These are phyloP conservation scores for Trichoderma polysporum DNA, from an alignment of 2,329 filamentous ascomycete species.

Conservation along the genomic window DNA sequence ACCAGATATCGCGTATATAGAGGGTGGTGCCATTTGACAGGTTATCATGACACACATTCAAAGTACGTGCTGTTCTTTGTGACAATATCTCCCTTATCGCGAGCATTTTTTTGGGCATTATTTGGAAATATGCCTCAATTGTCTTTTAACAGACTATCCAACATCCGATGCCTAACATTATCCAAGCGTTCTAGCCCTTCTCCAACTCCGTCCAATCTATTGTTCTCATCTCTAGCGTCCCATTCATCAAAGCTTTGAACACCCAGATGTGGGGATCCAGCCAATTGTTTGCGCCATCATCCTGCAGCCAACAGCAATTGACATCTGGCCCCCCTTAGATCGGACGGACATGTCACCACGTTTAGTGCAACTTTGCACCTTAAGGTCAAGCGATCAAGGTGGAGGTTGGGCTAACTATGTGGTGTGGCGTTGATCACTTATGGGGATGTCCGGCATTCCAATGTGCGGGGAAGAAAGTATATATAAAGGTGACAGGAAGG, in stretches of 20 bases:
- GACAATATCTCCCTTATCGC: no score
- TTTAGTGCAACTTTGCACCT: neutral
- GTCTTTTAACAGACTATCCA: neutral
- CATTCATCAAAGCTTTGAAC: neutral
- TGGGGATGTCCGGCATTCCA: slow-evolving; percentile 11
- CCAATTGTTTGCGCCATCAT: slow-evolving; percentile 1
- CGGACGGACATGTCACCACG: neutral
- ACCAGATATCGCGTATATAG: neutral
- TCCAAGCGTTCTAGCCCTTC: neutral
- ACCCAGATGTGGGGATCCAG: slow-evolving; percentile 9
- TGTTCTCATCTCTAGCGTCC: slow-evolving; percentile 2
- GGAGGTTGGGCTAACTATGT: neutral
- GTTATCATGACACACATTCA: neutral
- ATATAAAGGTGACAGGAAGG: neutral
- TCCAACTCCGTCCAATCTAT: neutral
- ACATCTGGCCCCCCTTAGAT: neutral
- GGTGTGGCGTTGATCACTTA: slow-evolving; percentile 8
- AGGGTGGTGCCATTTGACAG: neutral
- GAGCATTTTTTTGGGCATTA: no score
- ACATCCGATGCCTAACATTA: neutral
- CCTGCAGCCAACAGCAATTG: neutral
- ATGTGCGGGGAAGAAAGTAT: neutral
- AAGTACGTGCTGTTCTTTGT: neutral
- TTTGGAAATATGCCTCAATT: neutral
- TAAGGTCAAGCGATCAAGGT: neutral